Base-by-base conservation (phyloP, 164 flowering plant species). In the Kalanchoe fedtschenkoi region DNA sequence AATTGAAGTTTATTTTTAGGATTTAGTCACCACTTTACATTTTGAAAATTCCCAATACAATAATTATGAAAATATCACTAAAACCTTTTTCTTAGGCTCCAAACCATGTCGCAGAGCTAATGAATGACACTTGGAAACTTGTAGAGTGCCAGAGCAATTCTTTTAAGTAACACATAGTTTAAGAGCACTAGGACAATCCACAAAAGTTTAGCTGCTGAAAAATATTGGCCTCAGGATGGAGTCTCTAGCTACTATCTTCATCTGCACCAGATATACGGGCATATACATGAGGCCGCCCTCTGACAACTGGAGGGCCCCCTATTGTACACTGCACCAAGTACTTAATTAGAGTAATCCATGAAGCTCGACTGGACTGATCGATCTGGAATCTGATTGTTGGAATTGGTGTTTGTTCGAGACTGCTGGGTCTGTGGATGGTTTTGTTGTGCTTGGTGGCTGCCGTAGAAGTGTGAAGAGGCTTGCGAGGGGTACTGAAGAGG, bases 361-460 rank as follows among this genome's bases (percentile, higher is more conserved):
- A 80, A 80, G 69, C 70, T 72, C 4, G 80, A 79, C 62, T 66
- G 81, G 47, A 82, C 68, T 60, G 77, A 87, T 44, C 80, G 77
- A 30, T 69, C 63, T 6, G 51, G 64, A 29, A 53, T 41, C 63
- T 73, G 82, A 64, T 68, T 72, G 66, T 65, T 75, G 37, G 67
- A 73, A 65, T 62, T 77, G 44, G 67, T 32, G 43, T 81, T 46
- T 63, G 86, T 39, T 57, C 69, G 80, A 56, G 83, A 85, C 35
- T 60, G 75, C 70, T 70, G 80, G 58, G 62, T 71, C 44, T 68
- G 81, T 29, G 68, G 75, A 6, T 72, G 81, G 60, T 66, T 66
- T 54, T 71, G 85, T 59, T 71, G 88, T 7, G 54, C 41, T 66
- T 80, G 89, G 24, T 68, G 76, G 59, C 60, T 41, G 39, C 80